These are phyloP conservation scores for Aspergillus clavatus DNA, from an alignment of 2,329 filamentous ascomycete genomes.

Conservation along the genomic window DNA sequence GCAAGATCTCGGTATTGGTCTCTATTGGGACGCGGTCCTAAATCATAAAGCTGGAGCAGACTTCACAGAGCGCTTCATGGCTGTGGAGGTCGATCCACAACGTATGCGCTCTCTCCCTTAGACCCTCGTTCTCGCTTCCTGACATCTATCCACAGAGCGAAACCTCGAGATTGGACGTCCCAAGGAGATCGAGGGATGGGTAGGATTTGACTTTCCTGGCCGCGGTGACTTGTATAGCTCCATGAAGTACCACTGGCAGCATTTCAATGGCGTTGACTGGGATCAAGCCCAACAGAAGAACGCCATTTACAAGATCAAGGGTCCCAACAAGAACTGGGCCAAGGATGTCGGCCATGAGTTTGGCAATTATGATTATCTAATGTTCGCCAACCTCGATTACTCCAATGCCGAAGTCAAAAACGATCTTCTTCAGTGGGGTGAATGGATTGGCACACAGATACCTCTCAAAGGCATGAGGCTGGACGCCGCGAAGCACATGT, in stretches of 20 bases:
- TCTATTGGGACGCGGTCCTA: slow-evolving; percentile 67
- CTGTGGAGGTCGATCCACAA: slow-evolving; percentile 59
- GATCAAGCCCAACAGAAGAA: slow-evolving; percentile 54
- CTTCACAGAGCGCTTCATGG: slow-evolving; percentile 56
- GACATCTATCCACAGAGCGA: slow-evolving; percentile 42
- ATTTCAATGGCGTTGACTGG: slow-evolving; percentile 66
- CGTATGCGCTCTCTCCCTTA: slow-evolving; percentile 20
- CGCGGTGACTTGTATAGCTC: slow-evolving; percentile 56
- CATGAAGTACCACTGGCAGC: slow-evolving; percentile 61
- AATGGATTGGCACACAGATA: slow-evolving; percentile 60
- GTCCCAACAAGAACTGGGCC: slow-evolving; percentile 61
- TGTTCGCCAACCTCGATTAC: slow-evolving; percentile 69
- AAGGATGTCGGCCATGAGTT: slow-evolving; percentile 57
- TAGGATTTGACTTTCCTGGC: slow-evolving; percentile 61
- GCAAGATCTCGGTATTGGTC: slow-evolving; percentile 49
- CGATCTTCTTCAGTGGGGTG: slow-evolving; percentile 63
- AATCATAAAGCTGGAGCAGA: slow-evolving; percentile 70
- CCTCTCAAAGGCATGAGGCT: slow-evolving; percentile 63
- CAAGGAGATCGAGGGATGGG: slow-evolving; percentile 63
- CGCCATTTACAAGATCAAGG: slow-evolving; percentile 62
- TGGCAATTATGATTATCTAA: slow-evolving; percentile 65
- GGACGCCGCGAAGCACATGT: slow-evolving; percentile 70
- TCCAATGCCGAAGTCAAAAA: slow-evolving; percentile 57
- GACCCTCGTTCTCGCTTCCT: background rate
- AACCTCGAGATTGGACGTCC: slow-evolving; percentile 51